Evolutionary conservation across 805 yeast genomes (phyloP), one percentile per base, ranked within the genome.

Genomic region (Cyberlindnera euphorbiae): DNA sequence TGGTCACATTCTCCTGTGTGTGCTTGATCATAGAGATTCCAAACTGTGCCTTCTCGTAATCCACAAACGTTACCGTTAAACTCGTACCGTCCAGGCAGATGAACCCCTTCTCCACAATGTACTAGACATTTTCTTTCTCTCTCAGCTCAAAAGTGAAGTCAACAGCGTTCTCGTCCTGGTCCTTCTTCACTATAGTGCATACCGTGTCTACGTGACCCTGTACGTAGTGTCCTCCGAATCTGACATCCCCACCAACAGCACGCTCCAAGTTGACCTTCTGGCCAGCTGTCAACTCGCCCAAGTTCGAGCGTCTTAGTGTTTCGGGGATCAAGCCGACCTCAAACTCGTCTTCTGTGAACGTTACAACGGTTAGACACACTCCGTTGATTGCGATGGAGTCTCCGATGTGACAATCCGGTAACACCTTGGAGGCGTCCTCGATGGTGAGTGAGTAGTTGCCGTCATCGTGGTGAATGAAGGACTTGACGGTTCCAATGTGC

Each of bases 191-290:
- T 0, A 45, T 45, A 13, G 44, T 14, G 13, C 36, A 31, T 15
- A 39, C 38, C 9, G 96, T 85, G 58, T 93, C 99, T 19, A 93
- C 87, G 63, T 93, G 99, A 6, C 98, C 99, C 53, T 93, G 98
- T 3, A 93, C 99, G 45, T 90, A 76, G 60, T 93, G 99, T 1
- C 99, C 99, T 17, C 99, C 99, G 52, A 89, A 77, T 45, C 98
- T 69, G 6, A 79, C 85, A 35, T 84, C 86, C 11, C 78, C 77
- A 4, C 66, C 69, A 22, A 93, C 87, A 0, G 99, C 99, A 41
- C 99, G 70, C 59, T 93, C 99, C 43, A 90, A 66, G 56, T 93
- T 90, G 15, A 93, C 96, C 40, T 68, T 70, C 14, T 73, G 58
- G 2, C 86, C 89, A 1, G 39, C 32, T 16, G 48, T 55, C 58